These are phyloP conservation scores for Solanum hybrid DNA, from an alignment of 305 asterid species.

Conservation along the genomic window DNA sequence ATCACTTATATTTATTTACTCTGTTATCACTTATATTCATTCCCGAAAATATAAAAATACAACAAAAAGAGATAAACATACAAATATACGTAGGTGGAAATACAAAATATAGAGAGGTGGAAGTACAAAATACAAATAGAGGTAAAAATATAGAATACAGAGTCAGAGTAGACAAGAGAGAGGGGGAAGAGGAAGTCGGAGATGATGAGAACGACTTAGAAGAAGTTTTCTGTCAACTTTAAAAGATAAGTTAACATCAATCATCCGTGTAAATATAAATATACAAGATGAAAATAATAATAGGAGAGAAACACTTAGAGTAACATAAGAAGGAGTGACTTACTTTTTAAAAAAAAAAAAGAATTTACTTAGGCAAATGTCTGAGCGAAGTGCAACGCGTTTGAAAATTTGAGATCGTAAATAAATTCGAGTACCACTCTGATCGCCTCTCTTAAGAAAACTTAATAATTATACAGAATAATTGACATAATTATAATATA, in stretches of 20 bases:
- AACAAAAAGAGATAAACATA: not conserved
- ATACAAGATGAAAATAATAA: not conserved
- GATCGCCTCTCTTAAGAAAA: not conserved
- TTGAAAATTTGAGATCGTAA: not conserved
- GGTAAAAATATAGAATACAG: too few relatives aligned
- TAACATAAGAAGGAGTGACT: not conserved
- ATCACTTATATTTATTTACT: too few relatives aligned
- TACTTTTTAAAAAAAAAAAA: not conserved
- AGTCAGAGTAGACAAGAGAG: not conserved
- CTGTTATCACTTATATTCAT: too few relatives aligned
- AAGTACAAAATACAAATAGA: not conserved
- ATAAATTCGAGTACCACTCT: not conserved
- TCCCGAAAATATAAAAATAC: too few relatives aligned
- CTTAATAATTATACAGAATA: not conserved
- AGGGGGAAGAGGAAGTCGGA: not conserved
- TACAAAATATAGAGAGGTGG: not conserved
- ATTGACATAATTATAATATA: not conserved
- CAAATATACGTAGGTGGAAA: not conserved
- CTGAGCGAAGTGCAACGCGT: not conserved
- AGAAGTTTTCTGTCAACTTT: not conserved
- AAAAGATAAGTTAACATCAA: not conserved
- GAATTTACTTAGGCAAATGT: not conserved
- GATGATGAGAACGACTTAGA: not conserved
- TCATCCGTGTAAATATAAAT: not conserved
- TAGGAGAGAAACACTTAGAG: not conserved